Base-by-base conservation (phyloP, 768 basidiomycete species). In the Termitomyces sp. region DNA sequence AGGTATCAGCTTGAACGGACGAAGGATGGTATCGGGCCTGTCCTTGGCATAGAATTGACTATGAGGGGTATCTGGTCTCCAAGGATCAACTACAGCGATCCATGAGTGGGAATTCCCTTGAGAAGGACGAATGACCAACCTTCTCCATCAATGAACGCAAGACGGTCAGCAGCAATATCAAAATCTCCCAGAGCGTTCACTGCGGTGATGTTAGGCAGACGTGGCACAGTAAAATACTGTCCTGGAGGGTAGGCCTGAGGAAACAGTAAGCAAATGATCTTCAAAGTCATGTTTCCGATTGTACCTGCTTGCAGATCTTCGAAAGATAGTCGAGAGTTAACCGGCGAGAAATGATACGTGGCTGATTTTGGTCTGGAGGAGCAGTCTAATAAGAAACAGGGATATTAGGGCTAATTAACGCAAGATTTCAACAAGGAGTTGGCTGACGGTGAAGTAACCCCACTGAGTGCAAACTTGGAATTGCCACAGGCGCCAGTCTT, bases 401-500 rank as follows among this genome's bases (percentile, higher is more conserved):
- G 34, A 26, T 36, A 18, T 22, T 27, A 58, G 29, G 24, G n/a
- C 7, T 27, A 36, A 14, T 20, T 43, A 6, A 31, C 14, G 44
- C 29, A 20, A 55, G 27, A 4, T 2, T 36, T 1, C 6, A 24
- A 46, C 32, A 44, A 55, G 27, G 55, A 42, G 48, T 51, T 32
- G 24, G 67, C 82, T 34, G 63, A 90, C 92, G 31, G 79, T 85
- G 69, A 96, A 94, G 71, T 92, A 99, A 2, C 94, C 96, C 96
- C 96, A 98, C 65, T 96, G 83, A 0, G 92, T 94, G 75, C 93
- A 94, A 53, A 93, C 90, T 72, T 92, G 94, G 79, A 93, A 96
- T 5, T 77, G 63, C 95, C 95, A 98, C 13, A 87, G 72, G 42
- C 92, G 80, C 95, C 95, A 98, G 5, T 79, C 80, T 64, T 92